Conservation (phyloP, 352 stramenopile species). For the Pythium biforme region DNA sequence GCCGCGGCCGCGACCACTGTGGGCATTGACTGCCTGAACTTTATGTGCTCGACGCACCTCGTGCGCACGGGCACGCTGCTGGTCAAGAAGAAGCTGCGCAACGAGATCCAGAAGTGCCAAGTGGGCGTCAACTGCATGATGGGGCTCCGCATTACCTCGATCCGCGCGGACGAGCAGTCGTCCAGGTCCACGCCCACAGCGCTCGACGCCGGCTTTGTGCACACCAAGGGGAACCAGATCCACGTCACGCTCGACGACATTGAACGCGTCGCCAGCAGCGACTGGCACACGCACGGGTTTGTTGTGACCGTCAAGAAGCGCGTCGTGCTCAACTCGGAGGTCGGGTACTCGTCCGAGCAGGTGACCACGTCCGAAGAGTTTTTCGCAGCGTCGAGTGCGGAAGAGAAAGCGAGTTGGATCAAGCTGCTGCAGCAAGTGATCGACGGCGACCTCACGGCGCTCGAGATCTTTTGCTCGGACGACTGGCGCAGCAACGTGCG, state of each 20-base stretch:
- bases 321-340: neutral
- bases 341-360: constrained; percentile 26
- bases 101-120: constrained; percentile 67
- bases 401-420: constrained; percentile 74
- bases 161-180: constrained; percentile 41
- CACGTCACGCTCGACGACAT: constrained; percentile 83
- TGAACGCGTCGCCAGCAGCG: constrained; percentile 60
- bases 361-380: constrained; percentile 61
- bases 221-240: constrained; percentile 59
- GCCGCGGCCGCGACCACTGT: constrained; percentile 45
- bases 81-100: constrained; percentile 77
- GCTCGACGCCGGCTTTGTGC: constrained; percentile 54
- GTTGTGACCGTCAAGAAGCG: constrained; percentile 70
- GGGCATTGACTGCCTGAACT: constrained; percentile 85
- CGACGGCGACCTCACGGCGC: constrained; percentile 72
- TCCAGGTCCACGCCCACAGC: constrained; percentile 26
- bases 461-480: constrained; percentile 88
- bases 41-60: constrained; percentile 82
- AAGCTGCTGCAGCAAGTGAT: constrained; percentile 68
- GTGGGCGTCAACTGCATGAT: constrained; percentile 88
- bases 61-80: constrained; percentile 65
- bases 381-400: constrained; percentile 62
- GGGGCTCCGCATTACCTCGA: constrained; percentile 68
- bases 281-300: constrained; percentile 78
- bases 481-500: constrained; percentile 88